phyloP scores from a whole-genome alignment of 441 rosid genomes.

The Biscutella laevigata region DNA sequence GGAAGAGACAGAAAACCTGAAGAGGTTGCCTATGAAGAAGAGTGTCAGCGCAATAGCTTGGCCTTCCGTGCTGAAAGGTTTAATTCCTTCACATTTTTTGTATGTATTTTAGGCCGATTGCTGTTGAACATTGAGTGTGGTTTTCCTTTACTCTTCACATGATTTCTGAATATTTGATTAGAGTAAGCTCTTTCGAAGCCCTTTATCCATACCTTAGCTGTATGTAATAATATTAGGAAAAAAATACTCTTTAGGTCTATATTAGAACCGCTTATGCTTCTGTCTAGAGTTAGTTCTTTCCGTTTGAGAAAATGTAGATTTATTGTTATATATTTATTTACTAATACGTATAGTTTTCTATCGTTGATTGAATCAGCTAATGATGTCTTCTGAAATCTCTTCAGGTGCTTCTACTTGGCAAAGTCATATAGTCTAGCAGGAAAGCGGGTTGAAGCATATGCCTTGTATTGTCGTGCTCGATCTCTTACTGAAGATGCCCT shows the following conservation, averaged over 20 bases:
- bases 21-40: constrained; percentile 80
- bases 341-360: background rate
- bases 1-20: constrained; percentile 90
- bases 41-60: constrained; percentile 55
- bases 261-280: background rate
- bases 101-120: constrained; percentile 23
- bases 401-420: constrained; percentile 92
- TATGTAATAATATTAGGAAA: background rate
- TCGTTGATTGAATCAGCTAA: constrained; percentile 18
- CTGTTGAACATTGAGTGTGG: constrained; percentile 32
- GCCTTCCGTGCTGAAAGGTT: constrained; percentile 91
- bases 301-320: background rate
- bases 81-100: constrained; percentile 20
- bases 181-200: no score
- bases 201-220: no score
- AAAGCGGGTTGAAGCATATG: constrained; percentile 82
- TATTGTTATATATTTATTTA: background rate
- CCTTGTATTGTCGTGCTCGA: constrained; percentile 62
- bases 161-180: constrained; percentile 6
- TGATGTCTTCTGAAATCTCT: background rate
- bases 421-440: constrained; percentile 87
- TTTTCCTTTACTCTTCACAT: constrained; percentile 35
- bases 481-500: constrained; percentile 72
- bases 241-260: background rate
- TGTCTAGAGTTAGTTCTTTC: background rate